Evolutionary conservation across 768 basidiomycete genomes (phyloP).

Genomic region (Lactifluus piperatus): DNA sequence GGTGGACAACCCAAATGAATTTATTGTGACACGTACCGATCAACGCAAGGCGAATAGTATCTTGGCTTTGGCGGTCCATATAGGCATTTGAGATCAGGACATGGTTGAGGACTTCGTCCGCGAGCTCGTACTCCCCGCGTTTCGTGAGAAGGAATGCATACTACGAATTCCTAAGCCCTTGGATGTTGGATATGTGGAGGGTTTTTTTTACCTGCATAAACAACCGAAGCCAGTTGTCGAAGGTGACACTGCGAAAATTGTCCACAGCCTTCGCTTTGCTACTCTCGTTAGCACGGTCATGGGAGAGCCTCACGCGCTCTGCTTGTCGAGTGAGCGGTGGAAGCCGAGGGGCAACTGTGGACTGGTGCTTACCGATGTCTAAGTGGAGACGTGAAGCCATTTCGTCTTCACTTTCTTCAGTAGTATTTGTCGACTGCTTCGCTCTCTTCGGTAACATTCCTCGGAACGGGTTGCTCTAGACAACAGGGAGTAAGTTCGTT

Average conservation of each 20-base stretch:
- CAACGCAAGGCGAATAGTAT: slow-evolving; percentile 65
- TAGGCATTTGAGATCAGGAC: slow-evolving; percentile 68
- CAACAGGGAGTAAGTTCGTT: background rate
- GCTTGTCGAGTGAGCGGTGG: background rate
- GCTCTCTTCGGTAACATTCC: slow-evolving; percentile 56
- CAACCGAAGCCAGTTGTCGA: slow-evolving; percentile 78
- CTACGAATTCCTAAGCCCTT: slow-evolving; percentile 31
- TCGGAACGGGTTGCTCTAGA: slow-evolving; percentile 46
- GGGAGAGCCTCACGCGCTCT: slow-evolving; percentile 52
- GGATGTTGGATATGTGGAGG: background rate
- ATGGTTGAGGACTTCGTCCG: slow-evolving; percentile 70
- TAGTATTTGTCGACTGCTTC: slow-evolving; percentile 26
- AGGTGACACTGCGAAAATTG: slow-evolving; percentile 71
- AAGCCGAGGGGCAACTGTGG: background rate
- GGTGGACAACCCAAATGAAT: background rate
- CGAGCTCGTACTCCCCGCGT: slow-evolving; percentile 53
- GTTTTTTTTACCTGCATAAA: slow-evolving; percentile 68
- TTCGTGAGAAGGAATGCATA: slow-evolving; percentile 65
- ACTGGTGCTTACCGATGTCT: slow-evolving; percentile 46
- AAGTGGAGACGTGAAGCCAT: slow-evolving; percentile 74
- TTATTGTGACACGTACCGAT: slow-evolving; percentile 45
- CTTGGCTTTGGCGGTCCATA: slow-evolving; percentile 49
- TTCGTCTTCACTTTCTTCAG: slow-evolving; percentile 56
- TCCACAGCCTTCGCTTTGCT: slow-evolving; percentile 41
- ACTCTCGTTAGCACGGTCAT: slow-evolving; percentile 38